phyloP scores from a whole-genome alignment of 2,329 filamentous ascomycete genomes.

The Fusarium globosum region DNA sequence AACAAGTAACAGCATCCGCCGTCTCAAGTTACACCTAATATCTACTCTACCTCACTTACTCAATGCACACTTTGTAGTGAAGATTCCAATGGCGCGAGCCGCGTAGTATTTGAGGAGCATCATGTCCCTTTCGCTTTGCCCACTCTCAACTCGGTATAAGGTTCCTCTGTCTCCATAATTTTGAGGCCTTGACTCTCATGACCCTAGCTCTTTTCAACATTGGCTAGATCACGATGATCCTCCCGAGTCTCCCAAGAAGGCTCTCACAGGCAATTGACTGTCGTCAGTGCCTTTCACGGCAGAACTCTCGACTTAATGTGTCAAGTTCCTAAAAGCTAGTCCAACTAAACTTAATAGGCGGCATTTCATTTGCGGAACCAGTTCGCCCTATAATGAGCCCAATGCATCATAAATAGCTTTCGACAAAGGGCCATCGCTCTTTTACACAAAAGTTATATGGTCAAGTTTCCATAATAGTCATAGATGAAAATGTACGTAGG shows the following conservation, averaged over 20 bases:
- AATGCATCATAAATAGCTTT: too few relatives aligned
- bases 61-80: too few relatives aligned
- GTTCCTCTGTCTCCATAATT: too few relatives aligned
- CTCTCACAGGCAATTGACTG: rapidly evolving
- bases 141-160: too few relatives aligned
- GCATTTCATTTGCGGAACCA: rapidly evolving
- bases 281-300: neutral
- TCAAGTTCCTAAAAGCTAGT: rapidly evolving
- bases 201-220: neutral
- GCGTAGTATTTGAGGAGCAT: neutral
- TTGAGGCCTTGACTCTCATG: too few relatives aligned
- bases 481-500: too few relatives aligned
- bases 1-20: neutral
- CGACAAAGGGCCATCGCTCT: too few relatives aligned
- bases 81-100: too few relatives aligned
- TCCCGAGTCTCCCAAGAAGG: neutral
- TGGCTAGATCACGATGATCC: neutral
- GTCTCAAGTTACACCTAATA: neutral
- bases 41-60: too few relatives aligned
- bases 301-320: neutral
- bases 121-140: too few relatives aligned
- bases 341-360: neutral
- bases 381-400: rapidly evolving
- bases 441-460: too few relatives aligned
- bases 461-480: too few relatives aligned